phyloP scores from a whole-genome alignment of 441 rosid species.

The Breynia disticha region DNA sequence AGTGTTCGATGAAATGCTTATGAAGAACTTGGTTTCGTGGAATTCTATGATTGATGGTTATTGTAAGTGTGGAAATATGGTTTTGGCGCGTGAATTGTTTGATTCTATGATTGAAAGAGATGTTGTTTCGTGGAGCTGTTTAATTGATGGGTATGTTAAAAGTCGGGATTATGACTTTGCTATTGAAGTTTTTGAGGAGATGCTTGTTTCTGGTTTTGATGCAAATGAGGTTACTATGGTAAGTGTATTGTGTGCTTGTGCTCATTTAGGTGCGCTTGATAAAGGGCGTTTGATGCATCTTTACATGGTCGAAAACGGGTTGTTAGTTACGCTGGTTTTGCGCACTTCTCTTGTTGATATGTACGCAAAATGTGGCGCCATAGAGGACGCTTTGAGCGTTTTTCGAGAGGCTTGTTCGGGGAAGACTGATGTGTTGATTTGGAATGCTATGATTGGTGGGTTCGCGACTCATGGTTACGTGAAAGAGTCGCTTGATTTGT shows the following conservation, averaged over 20 bases:
- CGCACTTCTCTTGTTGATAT: constrained; percentile 78
- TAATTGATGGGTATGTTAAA: constrained; percentile 74
- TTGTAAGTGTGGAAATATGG: constrained; percentile 54
- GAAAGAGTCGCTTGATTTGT: constrained; percentile 46
- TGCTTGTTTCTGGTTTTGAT: constrained; percentile 33
- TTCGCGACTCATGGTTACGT: constrained; percentile 64
- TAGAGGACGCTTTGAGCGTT: constrained; percentile 49
- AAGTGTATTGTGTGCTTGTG: constrained; percentile 74
- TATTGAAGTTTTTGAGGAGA: constrained; percentile 43
- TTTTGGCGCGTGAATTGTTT: constrained; percentile 40
- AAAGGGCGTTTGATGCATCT: constrained; percentile 50
- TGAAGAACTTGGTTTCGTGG: constrained; percentile 59
- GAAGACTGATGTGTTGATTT: constrained; percentile 48
- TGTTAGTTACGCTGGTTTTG: constrained; percentile 44
- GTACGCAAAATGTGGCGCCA: constrained; percentile 79
- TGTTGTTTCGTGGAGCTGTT: constrained; percentile 75
- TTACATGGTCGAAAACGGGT: constrained; percentile 33
- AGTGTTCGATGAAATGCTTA: constrained; percentile 52
- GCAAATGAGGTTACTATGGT: constrained; percentile 84
- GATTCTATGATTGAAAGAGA: constrained; percentile 49
- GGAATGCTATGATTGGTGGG: constrained; percentile 89
- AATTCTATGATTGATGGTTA: constrained; percentile 65
- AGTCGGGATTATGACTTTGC: constrained; percentile 45
- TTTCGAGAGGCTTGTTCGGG: constrained; percentile 27
- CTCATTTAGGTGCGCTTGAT: constrained; percentile 62